Conservation (phyloP, 192 early-diverging fungal species). For the Allomyces macrogynus region DNA sequence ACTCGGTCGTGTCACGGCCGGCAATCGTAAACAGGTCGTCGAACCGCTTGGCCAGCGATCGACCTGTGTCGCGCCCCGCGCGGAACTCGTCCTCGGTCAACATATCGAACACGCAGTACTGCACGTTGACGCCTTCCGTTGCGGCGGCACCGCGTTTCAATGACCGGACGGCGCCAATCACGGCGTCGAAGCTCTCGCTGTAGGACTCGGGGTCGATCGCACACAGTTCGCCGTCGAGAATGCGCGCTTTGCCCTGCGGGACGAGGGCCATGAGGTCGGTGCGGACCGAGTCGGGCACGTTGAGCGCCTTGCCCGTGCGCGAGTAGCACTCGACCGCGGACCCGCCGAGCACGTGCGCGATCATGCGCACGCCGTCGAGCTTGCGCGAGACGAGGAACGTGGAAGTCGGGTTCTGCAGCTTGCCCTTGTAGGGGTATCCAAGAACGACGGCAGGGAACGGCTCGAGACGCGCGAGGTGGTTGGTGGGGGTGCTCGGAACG, state of each 20-base stretch:
- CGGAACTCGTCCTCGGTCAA: conserved; percentile 14
- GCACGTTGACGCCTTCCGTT: background rate
- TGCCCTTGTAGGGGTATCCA: background rate
- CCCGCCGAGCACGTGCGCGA: background rate
- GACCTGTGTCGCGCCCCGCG: background rate
- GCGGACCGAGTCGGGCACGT: too few species aligned
- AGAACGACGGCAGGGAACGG: background rate
- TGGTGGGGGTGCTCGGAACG: background rate
- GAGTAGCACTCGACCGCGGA: background rate
- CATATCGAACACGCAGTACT: conserved; percentile 28
- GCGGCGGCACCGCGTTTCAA: too few species aligned
- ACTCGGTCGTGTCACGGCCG: conserved; percentile 10
- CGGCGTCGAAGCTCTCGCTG: background rate
- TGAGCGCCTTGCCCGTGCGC: background rate
- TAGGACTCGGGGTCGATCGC: too few species aligned
- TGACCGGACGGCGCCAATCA: background rate
- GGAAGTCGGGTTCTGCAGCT: background rate
- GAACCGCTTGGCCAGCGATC: too few species aligned
- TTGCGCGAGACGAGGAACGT: background rate
- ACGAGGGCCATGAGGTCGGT: too few species aligned
- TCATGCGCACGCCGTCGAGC: background rate
- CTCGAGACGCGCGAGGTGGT: background rate
- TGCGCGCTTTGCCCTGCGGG: too few species aligned
- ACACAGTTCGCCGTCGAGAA: too few species aligned
- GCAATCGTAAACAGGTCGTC: conserved; percentile 3